A percentile compares a stretch with the other conserved stretches of the same genome.
Evolutionary conservation across 2,329 filamentous ascomycete species (phyloP).

Genomic region (Uncinocarpus reesii): DNA sequence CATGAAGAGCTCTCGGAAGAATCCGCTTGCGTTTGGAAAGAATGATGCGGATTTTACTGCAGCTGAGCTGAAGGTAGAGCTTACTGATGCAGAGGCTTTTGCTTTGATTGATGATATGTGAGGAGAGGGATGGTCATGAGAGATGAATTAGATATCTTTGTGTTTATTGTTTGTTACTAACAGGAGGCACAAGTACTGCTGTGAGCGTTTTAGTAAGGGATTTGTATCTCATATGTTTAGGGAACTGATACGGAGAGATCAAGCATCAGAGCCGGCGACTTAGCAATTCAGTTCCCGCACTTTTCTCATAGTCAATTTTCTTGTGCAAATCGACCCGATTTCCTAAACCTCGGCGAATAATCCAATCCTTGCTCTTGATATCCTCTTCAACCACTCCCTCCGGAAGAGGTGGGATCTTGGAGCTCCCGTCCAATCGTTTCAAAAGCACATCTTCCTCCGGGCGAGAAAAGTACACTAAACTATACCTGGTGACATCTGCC

Average conservation of each 20-base stretch:
- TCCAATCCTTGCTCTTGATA: slow-evolving; percentile 36
- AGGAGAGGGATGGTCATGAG: not conserved
- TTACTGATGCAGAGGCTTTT: not conserved
- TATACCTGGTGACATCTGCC: slow-evolving; percentile 37
- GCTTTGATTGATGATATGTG: slow-evolving; percentile 3
- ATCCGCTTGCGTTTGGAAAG: no score
- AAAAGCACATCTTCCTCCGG: slow-evolving; percentile 42
- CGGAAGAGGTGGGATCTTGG: slow-evolving; percentile 26
- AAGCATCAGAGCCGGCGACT: slow-evolving; percentile 24
- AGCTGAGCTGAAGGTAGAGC: not conserved
- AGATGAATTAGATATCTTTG: not conserved
- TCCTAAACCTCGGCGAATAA: slow-evolving; percentile 32
- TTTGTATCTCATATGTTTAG: no score
- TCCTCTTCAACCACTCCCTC: slow-evolving; percentile 27
- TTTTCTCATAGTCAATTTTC: slow-evolving; percentile 27
- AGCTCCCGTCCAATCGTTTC: slow-evolving; percentile 30
- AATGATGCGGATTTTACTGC: not conserved
- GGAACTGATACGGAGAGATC: no score
- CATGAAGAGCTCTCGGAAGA: not conserved
- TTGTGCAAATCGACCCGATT: slow-evolving; percentile 23
- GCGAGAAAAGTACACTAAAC: slow-evolving; percentile 46
- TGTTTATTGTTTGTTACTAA: not conserved
- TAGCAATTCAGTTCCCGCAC: slow-evolving; percentile 27
- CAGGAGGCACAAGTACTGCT: not conserved
- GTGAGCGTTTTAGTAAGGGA: no score